phyloP scores from a whole-genome alignment of 1,284 basidiomycete genomes.

The Ganoderma leucocontextum region DNA sequence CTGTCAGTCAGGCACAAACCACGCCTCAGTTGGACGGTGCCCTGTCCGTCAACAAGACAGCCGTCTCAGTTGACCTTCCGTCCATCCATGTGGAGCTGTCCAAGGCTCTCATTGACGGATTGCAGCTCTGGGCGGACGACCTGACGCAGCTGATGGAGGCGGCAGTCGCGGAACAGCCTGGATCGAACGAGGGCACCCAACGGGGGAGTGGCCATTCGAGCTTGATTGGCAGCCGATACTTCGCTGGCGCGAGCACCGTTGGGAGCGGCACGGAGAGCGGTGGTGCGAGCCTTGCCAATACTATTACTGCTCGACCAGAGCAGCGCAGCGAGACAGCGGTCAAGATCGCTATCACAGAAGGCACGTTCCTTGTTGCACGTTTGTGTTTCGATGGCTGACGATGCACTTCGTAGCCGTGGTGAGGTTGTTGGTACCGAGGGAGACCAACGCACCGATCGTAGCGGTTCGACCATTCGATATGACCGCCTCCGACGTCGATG shows the following conservation, averaged over 20 bases:
- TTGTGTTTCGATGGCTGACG: conserved; percentile 1
- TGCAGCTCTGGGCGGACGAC: conserved; percentile 91
- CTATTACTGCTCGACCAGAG: conserved; percentile 36
- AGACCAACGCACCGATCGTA: conserved; percentile 27
- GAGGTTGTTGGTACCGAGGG: conserved; percentile 53
- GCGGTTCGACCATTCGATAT: conserved; percentile 61
- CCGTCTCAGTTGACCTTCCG: conserved; percentile 67
- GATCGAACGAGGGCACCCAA: conserved; percentile 41
- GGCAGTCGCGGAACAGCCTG: conserved; percentile 32
- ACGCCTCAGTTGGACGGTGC: conserved; percentile 15
- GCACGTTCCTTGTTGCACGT: conserved; percentile 44
- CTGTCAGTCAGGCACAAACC: conserved; percentile 19
- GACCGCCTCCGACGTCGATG: conserved; percentile 67
- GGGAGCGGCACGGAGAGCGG: conserved; percentile 50
- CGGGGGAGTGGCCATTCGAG: conserved; percentile 65
- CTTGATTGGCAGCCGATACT: conserved; percentile 87
- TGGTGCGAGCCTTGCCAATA: conserved; percentile 37
- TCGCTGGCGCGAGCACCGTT: conserved; percentile 62
- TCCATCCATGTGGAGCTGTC: conserved; percentile 69
- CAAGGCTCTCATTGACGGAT: conserved; percentile 72
- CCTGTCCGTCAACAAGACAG: conserved; percentile 42
- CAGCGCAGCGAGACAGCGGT: conserved; percentile 54
- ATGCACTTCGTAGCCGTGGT: conserved; percentile 46
- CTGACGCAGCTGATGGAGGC: conserved; percentile 71
- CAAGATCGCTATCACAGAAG: conserved; percentile 66